These are phyloP conservation scores for Bauhinia variegata DNA, from an alignment of 306 rosid genomes.

Conservation along the genomic window DNA sequence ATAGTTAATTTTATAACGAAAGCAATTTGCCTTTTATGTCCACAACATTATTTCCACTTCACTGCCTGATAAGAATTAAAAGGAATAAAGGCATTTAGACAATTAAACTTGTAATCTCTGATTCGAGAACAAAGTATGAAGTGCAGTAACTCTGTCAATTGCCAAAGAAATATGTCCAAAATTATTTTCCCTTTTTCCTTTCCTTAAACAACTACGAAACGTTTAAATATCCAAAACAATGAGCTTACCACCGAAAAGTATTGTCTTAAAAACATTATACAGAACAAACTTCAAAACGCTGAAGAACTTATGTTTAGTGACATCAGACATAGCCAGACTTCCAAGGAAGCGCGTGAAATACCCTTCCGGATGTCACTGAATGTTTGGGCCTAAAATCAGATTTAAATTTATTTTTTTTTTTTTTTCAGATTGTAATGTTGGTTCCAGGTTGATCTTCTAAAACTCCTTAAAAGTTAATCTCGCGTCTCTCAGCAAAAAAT, in stretches of 20 bases:
- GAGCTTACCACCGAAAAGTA: constrained; percentile 13
- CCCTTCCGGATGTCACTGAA: not conserved
- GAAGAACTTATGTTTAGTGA: constrained; percentile 3
- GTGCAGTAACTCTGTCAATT: not conserved
- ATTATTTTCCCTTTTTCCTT: not conserved
- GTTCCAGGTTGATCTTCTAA: constrained; percentile 2
- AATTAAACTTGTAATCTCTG: too few species aligned
- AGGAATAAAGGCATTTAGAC: too few species aligned
- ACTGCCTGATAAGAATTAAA: too few species aligned
- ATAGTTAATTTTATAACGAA: too few species aligned
- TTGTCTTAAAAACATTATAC: not conserved
- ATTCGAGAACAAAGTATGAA: too few species aligned
- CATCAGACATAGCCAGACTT: constrained; percentile 14
- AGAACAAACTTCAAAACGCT: constrained; percentile 20
- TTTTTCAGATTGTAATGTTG: not conserved
- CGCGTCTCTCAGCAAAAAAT: constrained; percentile 85
- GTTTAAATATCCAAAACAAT: too few species aligned
- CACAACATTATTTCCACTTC: too few species aligned
- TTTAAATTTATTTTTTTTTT: not conserved
- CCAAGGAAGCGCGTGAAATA: constrained; percentile 23
- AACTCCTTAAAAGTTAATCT: constrained; percentile 57
- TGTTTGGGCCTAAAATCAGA: not conserved
- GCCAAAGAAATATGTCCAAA: not conserved
- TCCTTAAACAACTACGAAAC: constrained; percentile 9
- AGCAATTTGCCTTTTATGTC: too few species aligned